phyloP scores from a whole-genome alignment of 352 stramenopile species.

The Phytophthora macrochlamydospora region DNA sequence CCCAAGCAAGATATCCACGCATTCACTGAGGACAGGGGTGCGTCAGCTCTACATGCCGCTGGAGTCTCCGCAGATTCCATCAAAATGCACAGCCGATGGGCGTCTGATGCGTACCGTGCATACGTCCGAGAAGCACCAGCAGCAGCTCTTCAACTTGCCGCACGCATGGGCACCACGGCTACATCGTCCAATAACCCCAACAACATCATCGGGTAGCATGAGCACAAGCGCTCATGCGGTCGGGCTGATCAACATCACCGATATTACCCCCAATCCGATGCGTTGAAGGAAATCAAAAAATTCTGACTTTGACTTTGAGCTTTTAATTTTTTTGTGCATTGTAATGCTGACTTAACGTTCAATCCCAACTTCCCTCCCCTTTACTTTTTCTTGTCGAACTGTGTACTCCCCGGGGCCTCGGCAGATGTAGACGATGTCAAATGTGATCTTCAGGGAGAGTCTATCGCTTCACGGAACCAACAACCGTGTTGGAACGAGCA shows the following conservation, averaged over 20 bases:
- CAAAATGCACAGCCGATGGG: constrained; percentile 11
- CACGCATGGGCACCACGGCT: background rate
- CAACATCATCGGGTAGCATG: background rate
- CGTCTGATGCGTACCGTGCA: constrained; percentile 7
- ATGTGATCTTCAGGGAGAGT: too few species aligned
- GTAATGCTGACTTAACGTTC: too few species aligned
- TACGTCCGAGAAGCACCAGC: constrained; percentile 8
- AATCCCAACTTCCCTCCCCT: too few species aligned
- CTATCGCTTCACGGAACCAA: too few species aligned
- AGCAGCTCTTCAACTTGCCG: constrained; percentile 2
- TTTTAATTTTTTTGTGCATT: too few species aligned
- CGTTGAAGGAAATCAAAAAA: background rate
- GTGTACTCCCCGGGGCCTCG: too few species aligned
- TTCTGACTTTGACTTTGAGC: too few species aligned
- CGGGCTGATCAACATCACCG: background rate
- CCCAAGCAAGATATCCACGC: constrained; percentile 5
- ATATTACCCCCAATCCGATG: background rate
- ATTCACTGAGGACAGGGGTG: constrained; percentile 10
- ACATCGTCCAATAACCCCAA: background rate
- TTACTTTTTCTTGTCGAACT: too few species aligned
- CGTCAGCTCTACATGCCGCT: constrained; percentile 2
- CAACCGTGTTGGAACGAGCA: too few species aligned
- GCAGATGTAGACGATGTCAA: too few species aligned
- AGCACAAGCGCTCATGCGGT: background rate
- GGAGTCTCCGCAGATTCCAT: constrained; percentile 7